Evolutionary conservation across 2,329 filamentous ascomycete genomes (phyloP).

Genomic region (Akanthomyces uredinophilus): DNA sequence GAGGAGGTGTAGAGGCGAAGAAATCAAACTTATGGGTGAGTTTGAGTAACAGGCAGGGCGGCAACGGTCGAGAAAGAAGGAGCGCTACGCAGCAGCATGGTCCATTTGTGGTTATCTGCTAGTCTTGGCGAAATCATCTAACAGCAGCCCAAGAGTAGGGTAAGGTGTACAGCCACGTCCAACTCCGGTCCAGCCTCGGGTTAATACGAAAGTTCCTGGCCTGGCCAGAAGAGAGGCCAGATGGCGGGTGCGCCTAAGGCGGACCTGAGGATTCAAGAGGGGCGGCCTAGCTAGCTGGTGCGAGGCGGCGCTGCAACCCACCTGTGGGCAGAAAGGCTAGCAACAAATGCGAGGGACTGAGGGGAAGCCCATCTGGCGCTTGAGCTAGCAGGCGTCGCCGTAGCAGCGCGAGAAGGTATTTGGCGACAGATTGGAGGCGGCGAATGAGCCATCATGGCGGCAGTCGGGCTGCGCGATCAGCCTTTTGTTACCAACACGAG

Average conservation of each 20-base stretch:
- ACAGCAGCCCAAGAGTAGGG: neutral
- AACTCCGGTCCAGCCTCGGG: neutral
- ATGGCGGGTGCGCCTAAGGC: neutral
- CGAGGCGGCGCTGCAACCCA: neutral
- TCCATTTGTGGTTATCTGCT: no score
- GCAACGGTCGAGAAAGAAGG: slow-evolving; percentile 6
- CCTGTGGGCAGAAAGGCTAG: neutral
- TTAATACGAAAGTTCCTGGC: neutral
- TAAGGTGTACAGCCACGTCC: neutral
- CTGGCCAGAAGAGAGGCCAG: neutral
- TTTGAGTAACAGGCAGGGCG: neutral
- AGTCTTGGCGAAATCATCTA: neutral
- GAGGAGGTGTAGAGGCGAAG: neutral
- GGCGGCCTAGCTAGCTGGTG: neutral
- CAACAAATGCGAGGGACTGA: neutral
- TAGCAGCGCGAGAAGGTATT: neutral
- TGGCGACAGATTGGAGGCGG: neutral
- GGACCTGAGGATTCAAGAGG: neutral
- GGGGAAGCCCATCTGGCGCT: neutral
- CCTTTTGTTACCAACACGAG: no score
- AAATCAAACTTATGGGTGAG: neutral
- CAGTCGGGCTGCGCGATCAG: no score
- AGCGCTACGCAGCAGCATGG: neutral
- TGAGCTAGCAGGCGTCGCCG: neutral
- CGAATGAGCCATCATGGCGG: neutral